phyloP scores from a whole-genome alignment of 441 rosid genomes.

The Omphalea diandra region DNA sequence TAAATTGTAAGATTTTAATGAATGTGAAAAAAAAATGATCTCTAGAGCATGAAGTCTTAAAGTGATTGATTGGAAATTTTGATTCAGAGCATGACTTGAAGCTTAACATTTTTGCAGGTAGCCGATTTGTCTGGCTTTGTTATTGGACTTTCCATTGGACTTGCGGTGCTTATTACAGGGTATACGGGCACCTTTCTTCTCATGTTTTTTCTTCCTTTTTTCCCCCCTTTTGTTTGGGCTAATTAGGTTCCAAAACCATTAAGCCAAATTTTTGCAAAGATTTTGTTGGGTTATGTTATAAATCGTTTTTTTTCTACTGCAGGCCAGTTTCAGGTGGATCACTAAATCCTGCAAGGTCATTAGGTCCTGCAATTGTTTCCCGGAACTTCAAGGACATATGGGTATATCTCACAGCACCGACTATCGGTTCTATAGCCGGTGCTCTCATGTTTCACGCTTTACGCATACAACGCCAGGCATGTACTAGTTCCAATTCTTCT shows the following conservation, averaged over 20 bases:
- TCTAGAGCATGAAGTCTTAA: too few relatives aligned
- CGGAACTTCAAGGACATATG: constrained; percentile 66
- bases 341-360: constrained; percentile 81
- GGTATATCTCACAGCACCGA: constrained; percentile 72
- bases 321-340: constrained; percentile 92
- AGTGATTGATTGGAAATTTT: too few relatives aligned
- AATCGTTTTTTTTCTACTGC: not conserved
- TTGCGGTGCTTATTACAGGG: constrained; percentile 81
- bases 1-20: too few relatives aligned
- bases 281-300: too few relatives aligned
- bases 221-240: too few relatives aligned
- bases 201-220: too few relatives aligned
- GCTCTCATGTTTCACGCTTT: constrained; percentile 45
- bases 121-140: constrained; percentile 59
- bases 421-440: constrained; percentile 60
- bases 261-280: too few relatives aligned
- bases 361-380: constrained; percentile 79
- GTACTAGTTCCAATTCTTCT: constrained; percentile 38
- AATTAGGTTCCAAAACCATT: too few relatives aligned
- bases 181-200: not conserved
- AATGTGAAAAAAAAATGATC: too few relatives aligned
- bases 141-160: constrained; percentile 63
- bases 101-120: constrained; percentile 37
- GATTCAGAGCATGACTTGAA: too few relatives aligned
- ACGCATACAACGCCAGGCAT: constrained; percentile 33